A percentile compares a stretch with the other conserved stretches of the same genome.
These are phyloP conservation scores for Tulasnella sp. DNA, from an alignment of 768 basidiomycete genomes.

Conservation along the genomic window DNA sequence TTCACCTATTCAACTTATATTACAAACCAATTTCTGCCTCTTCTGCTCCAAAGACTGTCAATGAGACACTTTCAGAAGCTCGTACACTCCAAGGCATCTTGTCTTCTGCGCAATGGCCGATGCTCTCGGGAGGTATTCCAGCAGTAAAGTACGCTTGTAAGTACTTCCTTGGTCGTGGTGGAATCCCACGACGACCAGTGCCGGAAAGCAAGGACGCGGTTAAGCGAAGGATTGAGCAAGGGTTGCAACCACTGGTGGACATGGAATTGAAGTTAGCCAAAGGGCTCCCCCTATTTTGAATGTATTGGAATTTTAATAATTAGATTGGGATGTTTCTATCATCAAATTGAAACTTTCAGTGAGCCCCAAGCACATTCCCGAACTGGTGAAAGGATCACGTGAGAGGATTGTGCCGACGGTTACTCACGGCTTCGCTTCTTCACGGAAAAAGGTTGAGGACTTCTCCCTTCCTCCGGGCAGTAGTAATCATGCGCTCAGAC, in stretches of 20 bases:
- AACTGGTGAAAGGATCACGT: too few relatives aligned
- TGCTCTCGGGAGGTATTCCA: slow-evolving; percentile 18
- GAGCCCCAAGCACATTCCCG: too few relatives aligned
- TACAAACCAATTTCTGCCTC: neutral
- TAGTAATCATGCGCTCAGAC: too few relatives aligned
- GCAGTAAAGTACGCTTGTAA: slow-evolving; percentile 17
- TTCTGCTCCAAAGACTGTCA: too few relatives aligned
- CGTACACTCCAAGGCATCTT: slow-evolving; percentile 16
- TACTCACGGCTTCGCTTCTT: too few relatives aligned
- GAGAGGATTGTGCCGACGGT: too few relatives aligned
- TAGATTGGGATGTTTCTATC: too few relatives aligned
- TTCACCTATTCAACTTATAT: slow-evolving; percentile 15
- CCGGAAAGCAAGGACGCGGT: slow-evolving; percentile 7
- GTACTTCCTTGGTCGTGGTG: slow-evolving; percentile 13
- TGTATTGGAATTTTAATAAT: too few relatives aligned
- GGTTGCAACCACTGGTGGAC: slow-evolving; percentile 3
- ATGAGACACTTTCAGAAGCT: neutral
- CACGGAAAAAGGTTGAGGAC: too few relatives aligned
- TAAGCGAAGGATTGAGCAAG: slow-evolving; percentile 9
- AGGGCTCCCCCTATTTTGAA: too few relatives aligned
- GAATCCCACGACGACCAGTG: slow-evolving; percentile 6
- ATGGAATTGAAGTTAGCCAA: slow-evolving; percentile 1
- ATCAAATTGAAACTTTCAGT: too few relatives aligned
- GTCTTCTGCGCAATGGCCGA: slow-evolving; percentile 15
- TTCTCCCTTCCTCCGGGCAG: too few relatives aligned